Percentiles rank a stretch among this genome's conserved stretches.
These are phyloP conservation scores for Coemansia sp. DNA, from an alignment of 192 early-diverging fungal species.

Conservation along the genomic window DNA sequence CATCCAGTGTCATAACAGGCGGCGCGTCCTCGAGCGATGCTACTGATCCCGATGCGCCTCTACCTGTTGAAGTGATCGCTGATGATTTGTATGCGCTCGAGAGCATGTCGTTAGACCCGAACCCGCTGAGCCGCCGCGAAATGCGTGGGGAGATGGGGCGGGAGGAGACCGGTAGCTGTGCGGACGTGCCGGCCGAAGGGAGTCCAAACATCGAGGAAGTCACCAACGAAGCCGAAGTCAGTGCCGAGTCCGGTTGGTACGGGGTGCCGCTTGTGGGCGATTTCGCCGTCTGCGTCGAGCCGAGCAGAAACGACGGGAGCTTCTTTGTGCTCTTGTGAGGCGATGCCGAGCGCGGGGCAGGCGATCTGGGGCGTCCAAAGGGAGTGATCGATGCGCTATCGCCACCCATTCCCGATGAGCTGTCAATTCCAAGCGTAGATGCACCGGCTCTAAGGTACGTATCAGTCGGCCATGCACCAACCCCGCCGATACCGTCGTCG, in stretches of 20 bases:
- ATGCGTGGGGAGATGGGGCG: constrained; percentile 39
- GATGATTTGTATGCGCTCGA: constrained; percentile 43
- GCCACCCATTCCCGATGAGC: neutral
- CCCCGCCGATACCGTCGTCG: constrained; percentile 19
- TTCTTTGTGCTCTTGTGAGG: constrained; percentile 41
- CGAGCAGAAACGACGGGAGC: constrained; percentile 53
- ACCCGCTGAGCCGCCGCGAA: constrained; percentile 47
- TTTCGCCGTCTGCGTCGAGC: constrained; percentile 31
- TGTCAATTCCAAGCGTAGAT: constrained; percentile 2
- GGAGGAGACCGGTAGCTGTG: constrained; percentile 22
- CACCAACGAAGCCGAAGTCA: constrained; percentile 14
- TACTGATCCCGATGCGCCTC: constrained; percentile 11
- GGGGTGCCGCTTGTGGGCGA: constrained; percentile 21
- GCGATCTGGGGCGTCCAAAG: constrained; percentile 46
- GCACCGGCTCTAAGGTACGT: neutral
- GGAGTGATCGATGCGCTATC: constrained; percentile 18
- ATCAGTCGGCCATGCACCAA: constrained; percentile 39
- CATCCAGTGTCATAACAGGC: constrained; percentile 46
- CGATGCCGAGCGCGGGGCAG: constrained; percentile 46
- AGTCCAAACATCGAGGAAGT: constrained; percentile 13
- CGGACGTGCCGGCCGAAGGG: constrained; percentile 11
- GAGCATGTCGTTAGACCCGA: constrained; percentile 58
- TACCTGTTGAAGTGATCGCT: neutral
- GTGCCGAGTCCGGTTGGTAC: constrained; percentile 20
- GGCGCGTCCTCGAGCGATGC: constrained; percentile 49